Conservation (phyloP, 495 filamentous ascomycete genomes). For the Darksidea phi region DNA sequence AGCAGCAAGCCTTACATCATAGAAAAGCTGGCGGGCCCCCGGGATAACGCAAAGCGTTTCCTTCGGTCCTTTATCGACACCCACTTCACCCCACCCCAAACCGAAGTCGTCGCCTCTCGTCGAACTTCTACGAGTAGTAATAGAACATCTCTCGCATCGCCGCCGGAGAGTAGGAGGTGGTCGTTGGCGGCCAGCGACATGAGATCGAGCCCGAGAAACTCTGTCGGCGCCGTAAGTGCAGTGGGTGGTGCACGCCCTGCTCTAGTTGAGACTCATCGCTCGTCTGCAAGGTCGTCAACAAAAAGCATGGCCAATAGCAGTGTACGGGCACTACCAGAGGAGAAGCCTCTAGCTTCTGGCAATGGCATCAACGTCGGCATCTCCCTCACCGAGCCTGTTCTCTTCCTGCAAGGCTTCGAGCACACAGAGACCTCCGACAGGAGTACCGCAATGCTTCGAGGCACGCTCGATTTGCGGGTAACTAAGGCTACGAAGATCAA, state of each 20-base stretch:
- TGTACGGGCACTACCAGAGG: slow-evolving; percentile 40
- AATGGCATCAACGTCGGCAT: slow-evolving; percentile 51
- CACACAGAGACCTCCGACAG: slow-evolving; percentile 66
- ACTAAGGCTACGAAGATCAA: slow-evolving; percentile 93
- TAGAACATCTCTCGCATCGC: slow-evolving; percentile 18
- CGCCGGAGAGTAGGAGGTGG: slow-evolving; percentile 30
- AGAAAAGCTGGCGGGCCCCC: slow-evolving; percentile 46
- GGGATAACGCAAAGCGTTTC: slow-evolving; percentile 49
- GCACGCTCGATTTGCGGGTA: slow-evolving; percentile 76
- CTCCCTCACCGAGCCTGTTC: slow-evolving; percentile 76
- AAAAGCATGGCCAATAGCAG: slow-evolving; percentile 27
- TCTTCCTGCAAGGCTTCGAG: slow-evolving; percentile 90
- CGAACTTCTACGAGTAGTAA: slow-evolving; percentile 22
- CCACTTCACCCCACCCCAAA: slow-evolving; percentile 5
- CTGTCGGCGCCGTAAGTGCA: slow-evolving; percentile 17
- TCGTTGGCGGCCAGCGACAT: slow-evolving; percentile 29
- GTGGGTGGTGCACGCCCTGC: slow-evolving; percentile 22
- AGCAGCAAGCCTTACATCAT: slow-evolving; percentile 21
- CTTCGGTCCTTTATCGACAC: slow-evolving; percentile 44
- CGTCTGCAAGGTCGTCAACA: slow-evolving; percentile 11
- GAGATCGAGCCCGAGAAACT: slow-evolving; percentile 31
- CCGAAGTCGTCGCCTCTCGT: slow-evolving; percentile 7
- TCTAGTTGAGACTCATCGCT: slow-evolving; percentile 27
- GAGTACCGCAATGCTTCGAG: slow-evolving; percentile 80
- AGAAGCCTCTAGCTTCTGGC: slow-evolving; percentile 53